Evolutionary conservation across 495 filamentous ascomycete species (phyloP), one percentile per base, ranked within the genome.

Genomic region (Lasiosphaeria ovina): DNA sequence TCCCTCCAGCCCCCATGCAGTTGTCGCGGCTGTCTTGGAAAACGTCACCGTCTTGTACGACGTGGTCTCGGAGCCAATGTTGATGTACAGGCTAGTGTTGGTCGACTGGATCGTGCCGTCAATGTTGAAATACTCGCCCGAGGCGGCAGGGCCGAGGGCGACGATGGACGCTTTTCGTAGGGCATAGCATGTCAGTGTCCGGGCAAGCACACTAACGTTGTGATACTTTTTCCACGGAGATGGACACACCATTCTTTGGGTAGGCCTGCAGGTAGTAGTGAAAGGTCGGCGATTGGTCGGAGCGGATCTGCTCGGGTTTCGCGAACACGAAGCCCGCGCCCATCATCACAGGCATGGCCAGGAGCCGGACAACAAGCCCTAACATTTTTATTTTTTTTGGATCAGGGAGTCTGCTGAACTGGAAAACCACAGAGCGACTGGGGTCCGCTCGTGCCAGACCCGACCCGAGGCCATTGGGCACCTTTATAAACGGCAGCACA

Each of bases 1-100:
- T 6, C 79, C 79, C 69, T 82, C 80, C 56, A 82, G 67, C 10
- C 71, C 77, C 79, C 80, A 82, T 1, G 72, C 77, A 32, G 76
- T 76, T 4, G 75, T 77, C 6, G 54, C 62, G 6, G 72, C 58
- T 33, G 71, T 70, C 16, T 64, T 67, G 60, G 66, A 66, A 48
- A 81, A 77, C 11, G 66, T 74, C 10, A 81, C 62, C 31, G 77
- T 77, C 63, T 81, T 80, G 65, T 81, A 82, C 42, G 72, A 77
- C 17, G 77, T 79, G 14, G 60, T 60, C 35, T 72, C 72, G 44
- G 47, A 59, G 32, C 68, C 75, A 60, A 81, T 76, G 64, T 81
- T 80, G 24, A 83, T 70, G 62, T 71, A 82, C 42, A 65, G 32
- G 44, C 69, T 74, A 12, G 75, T 77, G 44, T 79, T 77, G 51